phyloP scores from a whole-genome alignment of 1,284 basidiomycete genomes.

The Tilletia setariae region DNA sequence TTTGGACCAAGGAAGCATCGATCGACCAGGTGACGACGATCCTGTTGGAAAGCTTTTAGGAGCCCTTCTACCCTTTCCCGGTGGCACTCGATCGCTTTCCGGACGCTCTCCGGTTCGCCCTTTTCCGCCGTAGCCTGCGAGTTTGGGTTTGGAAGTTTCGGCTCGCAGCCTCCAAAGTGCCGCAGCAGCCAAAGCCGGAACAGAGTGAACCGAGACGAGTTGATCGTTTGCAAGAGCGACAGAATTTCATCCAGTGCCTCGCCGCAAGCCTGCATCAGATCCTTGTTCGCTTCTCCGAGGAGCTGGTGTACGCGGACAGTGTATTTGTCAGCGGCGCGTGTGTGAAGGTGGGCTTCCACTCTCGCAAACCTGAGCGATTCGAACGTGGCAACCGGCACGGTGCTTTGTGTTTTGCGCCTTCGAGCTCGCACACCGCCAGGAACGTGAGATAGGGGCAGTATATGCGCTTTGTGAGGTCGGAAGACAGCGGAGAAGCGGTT shows the following conservation, averaged over 20 bases:
- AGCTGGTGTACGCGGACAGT: constrained; percentile 36
- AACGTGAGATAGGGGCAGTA: not conserved
- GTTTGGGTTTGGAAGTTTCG: not conserved
- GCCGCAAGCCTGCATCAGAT: constrained; percentile 28
- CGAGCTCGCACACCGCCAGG: constrained; percentile 27
- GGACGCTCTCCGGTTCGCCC: constrained; percentile 6
- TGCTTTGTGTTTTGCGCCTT: constrained; percentile 10
- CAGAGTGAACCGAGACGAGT: constrained; percentile 23
- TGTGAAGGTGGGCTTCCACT: constrained; percentile 39
- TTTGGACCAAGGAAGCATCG: not conserved
- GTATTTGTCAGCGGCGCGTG: constrained; percentile 26
- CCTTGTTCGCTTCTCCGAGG: constrained; percentile 31
- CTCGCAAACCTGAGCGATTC: constrained; percentile 41
- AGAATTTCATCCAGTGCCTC: constrained; percentile 31
- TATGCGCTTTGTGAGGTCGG: not conserved
- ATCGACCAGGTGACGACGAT: not conserved
- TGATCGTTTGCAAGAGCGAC: constrained; percentile 34
- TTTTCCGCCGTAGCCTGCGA: constrained; percentile 20
- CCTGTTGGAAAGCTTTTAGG: not conserved
- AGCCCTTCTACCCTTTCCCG: not conserved
- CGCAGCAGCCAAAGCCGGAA: constrained; percentile 7
- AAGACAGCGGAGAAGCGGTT: not conserved
- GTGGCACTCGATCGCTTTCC: not conserved
- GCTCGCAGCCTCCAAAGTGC: not conserved
- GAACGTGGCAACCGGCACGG: constrained; percentile 43